Evolutionary conservation across 2,329 filamentous ascomycete species (phyloP), one percentile per base, ranked within the genome.

Genomic region (Colletotrichum eremochloae): DNA sequence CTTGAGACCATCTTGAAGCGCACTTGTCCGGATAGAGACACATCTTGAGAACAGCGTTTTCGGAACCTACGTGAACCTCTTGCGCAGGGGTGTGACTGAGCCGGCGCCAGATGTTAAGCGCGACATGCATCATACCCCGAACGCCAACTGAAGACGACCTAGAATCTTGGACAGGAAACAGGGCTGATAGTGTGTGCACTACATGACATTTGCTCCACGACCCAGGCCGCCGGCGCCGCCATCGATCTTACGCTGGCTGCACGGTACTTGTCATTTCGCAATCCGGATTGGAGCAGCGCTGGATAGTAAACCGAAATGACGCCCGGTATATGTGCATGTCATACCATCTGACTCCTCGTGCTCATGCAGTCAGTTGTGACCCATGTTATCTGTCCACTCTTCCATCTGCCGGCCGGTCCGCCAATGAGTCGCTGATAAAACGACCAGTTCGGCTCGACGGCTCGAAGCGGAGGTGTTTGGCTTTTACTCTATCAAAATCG

Each of bases 131-230:
- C 38, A 72, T 55, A 40, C 60, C 24, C 66, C 57, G 36, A 69
- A 68, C 50, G 38, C 67, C 66, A 72, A 61, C 55, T 55, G 44
- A 33, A 42, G 31, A 50, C 38, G 31, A 50, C 38, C 33, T 55
- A 33, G 55, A 42, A 46, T 60, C 60, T 53, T 53, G 69, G 6
- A 61, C 60, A 58, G 42, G 40, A 63, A 60, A 64, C 69, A 72
- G 69, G 69, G 69, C 66, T 72, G 69, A 69, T 55, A 48, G 66
- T 55, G 60, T 69, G 40, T 55, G 56, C 56, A 33, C 53, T 53
- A 60, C 44, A 48, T 63, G n/a, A 53, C 62, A 55, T 40, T 24
- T 38, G 44, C 52, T 63, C 53, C 58, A 46, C 53, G 60, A 64
- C 46, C 69, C 69, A 69, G 53, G 53, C 55, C 65, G 58, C 58